phyloP scores from a whole-genome alignment of 2,329 filamentous ascomycete species.

The Pseudogymnoascus sp. region DNA sequence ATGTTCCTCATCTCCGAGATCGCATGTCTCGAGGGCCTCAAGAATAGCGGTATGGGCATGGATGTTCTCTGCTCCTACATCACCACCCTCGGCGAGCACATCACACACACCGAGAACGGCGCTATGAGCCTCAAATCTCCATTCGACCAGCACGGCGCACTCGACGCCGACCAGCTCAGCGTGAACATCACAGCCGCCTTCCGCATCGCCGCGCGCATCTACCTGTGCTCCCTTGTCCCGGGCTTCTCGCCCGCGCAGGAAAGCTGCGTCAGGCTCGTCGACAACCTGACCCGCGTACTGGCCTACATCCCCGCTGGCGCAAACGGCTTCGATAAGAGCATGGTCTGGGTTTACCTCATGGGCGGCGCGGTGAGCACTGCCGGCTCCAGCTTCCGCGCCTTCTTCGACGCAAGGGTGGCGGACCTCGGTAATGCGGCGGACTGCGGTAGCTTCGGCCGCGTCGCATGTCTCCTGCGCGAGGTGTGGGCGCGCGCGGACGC shows the following conservation, averaged over 20 bases:
- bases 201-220: slow-evolving; percentile 86
- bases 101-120: slow-evolving; percentile 68
- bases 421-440: slow-evolving; percentile 69
- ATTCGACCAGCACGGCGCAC: slow-evolving; percentile 62
- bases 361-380: slow-evolving; percentile 71
- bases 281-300: slow-evolving; percentile 68
- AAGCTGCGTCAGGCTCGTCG: slow-evolving; percentile 68
- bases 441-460: slow-evolving; percentile 79
- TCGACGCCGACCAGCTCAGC: slow-evolving; percentile 75
- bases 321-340: slow-evolving; percentile 77
- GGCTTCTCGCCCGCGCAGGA: slow-evolving; percentile 70
- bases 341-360: slow-evolving; percentile 90
- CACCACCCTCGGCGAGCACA: slow-evolving; percentile 75
- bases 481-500: slow-evolving; percentile 71
- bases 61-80: slow-evolving; percentile 84
- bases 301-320: slow-evolving; percentile 75
- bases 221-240: slow-evolving; percentile 91
- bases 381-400: slow-evolving; percentile 64
- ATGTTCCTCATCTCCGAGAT: slow-evolving; percentile 99
- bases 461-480: slow-evolving; percentile 69
- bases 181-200: slow-evolving; percentile 87
- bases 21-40: slow-evolving; percentile 86
- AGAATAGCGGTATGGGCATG: slow-evolving; percentile 74
- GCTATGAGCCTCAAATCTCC: too few species aligned
- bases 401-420: slow-evolving; percentile 68